phyloP scores from a whole-genome alignment of 1,139 yeast genomes.

The Lodderomyces theae region DNA sequence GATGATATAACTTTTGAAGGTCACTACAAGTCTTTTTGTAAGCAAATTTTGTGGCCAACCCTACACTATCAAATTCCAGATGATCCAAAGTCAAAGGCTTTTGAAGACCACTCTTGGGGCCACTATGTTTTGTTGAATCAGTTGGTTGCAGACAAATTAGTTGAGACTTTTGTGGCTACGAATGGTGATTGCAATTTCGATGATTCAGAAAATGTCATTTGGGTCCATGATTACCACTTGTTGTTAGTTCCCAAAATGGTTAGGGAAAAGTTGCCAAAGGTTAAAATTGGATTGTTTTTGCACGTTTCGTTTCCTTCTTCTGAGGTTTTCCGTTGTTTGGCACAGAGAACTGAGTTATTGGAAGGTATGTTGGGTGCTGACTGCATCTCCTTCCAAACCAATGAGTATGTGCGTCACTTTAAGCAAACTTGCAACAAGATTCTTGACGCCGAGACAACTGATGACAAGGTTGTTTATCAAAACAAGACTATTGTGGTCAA shows the following conservation, averaged over 20 bases:
- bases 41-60: constrained; percentile 95
- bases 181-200: constrained; percentile 45
- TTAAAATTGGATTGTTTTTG: constrained; percentile 85
- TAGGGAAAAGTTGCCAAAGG: constrained; percentile 70
- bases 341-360: constrained; percentile 74
- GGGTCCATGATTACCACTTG: constrained; percentile 95
- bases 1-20: constrained; percentile 82
- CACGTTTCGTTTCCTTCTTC: constrained; percentile 96
- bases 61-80: constrained; percentile 96
- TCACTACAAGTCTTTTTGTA: constrained; percentile 85
- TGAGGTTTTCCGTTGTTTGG: constrained; percentile 92
- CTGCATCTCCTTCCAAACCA: constrained; percentile 83
- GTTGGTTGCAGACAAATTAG: constrained; percentile 72
- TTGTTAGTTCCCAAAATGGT: constrained; percentile 85
- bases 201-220: constrained; percentile 53
- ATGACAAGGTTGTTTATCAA: constrained; percentile 67
- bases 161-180: constrained; percentile 54
- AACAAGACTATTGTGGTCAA: constrained; percentile 67
- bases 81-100: constrained; percentile 88
- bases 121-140: constrained; percentile 76
- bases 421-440: constrained; percentile 85
- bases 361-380: constrained; percentile 90
- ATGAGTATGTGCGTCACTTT: constrained; percentile 91
- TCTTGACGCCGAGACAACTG: constrained; percentile 76
- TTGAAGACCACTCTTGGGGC: constrained; percentile 93